Conservation (phyloP, 2,329 filamentous ascomycete species). For the Diatrype stigma region DNA sequence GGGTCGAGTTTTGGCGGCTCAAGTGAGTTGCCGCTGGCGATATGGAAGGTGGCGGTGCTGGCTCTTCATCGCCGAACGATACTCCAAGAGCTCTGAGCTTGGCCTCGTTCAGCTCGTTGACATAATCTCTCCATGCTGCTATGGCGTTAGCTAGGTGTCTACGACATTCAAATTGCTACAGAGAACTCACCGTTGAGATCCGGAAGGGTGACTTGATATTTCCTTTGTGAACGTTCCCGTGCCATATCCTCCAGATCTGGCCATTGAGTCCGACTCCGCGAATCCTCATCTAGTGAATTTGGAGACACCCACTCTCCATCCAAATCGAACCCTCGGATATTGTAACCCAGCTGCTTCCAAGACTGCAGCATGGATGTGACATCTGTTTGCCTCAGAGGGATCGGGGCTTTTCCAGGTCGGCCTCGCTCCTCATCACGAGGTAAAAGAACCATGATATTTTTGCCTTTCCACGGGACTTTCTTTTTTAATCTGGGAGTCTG, state of each 20-base stretch:
- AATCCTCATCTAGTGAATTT: constrained; percentile 35
- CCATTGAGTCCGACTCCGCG: constrained; percentile 66
- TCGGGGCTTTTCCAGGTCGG: constrained; percentile 46
- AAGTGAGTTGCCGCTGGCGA: constrained; percentile 62
- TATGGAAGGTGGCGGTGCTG: constrained; percentile 53
- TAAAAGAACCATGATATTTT: constrained; percentile 67
- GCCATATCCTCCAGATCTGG: constrained; percentile 57
- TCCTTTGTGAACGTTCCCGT: constrained; percentile 47
- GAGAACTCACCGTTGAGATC: constrained; percentile 55
- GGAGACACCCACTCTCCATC: constrained; percentile 35
- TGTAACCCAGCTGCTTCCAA: constrained; percentile 68
- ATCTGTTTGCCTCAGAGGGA: constrained; percentile 52
- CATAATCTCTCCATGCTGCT: constrained; percentile 69
- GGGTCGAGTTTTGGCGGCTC: constrained; percentile 66
- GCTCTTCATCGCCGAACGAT: constrained; percentile 71
- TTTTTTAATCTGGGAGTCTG: constrained; percentile 60
- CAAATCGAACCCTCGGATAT: constrained; percentile 64
- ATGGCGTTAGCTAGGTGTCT: constrained; percentile 7
- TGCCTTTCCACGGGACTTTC: constrained; percentile 71
- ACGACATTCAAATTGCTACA: neutral
- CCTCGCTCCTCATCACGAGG: constrained; percentile 66
- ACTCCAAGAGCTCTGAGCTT: constrained; percentile 91
- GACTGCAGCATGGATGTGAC: constrained; percentile 58
- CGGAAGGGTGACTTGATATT: constrained; percentile 64
- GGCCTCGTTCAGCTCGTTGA: constrained; percentile 78